Evolutionary conservation across 345 rosid genomes (phyloP).

Genomic region (Salix brachista): DNA sequence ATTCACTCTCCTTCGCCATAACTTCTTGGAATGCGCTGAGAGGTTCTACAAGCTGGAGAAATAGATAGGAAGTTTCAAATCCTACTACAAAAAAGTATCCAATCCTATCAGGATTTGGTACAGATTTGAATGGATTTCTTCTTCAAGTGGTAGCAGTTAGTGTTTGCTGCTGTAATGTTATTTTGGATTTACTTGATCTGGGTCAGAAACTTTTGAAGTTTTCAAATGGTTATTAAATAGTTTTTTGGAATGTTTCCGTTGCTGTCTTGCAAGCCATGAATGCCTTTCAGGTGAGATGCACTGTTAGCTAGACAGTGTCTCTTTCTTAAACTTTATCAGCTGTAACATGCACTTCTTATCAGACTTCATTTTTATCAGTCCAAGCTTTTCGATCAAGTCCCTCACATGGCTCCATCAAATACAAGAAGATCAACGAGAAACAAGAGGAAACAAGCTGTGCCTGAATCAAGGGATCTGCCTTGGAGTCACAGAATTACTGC

Average conservation of each 20-base stretch:
- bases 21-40: neutral
- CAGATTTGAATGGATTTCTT: slow-evolving; percentile 12
- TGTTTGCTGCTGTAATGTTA: slow-evolving; percentile 26
- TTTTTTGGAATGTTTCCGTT: slow-evolving; percentile 28
- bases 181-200: slow-evolving; percentile 30
- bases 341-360: neutral
- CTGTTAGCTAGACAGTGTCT: neutral
- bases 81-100: slow-evolving; percentile 9
- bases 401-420: slow-evolving; percentile 12
- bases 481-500: neutral
- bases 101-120: slow-evolving; percentile 35
- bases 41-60: neutral
- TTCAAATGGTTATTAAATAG: slow-evolving; percentile 17
- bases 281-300: neutral
- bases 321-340: neutral
- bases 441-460: slow-evolving; percentile 3
- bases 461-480: neutral
- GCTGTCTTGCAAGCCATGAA: slow-evolving; percentile 10
- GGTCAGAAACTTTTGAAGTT: slow-evolving; percentile 16
- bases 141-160: slow-evolving; percentile 41
- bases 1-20: neutral
- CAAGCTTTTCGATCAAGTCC: neutral
- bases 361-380: neutral
- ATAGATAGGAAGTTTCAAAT: neutral
- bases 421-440: neutral